Evolutionary conservation across 768 basidiomycete genomes (phyloP).

Genomic region (Dentipellis fragilis): DNA sequence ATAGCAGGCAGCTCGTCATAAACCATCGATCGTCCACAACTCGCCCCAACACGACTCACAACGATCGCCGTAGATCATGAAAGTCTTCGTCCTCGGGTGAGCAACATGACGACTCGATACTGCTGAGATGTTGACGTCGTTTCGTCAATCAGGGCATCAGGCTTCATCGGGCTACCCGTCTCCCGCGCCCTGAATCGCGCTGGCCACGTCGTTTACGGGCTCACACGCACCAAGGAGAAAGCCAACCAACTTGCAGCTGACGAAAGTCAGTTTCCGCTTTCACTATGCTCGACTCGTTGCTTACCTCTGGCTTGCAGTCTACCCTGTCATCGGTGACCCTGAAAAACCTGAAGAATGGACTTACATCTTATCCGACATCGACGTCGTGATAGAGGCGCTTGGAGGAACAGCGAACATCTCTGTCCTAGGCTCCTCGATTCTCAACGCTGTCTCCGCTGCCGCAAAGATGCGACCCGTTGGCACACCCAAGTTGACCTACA

Average conservation of each 20-base stretch:
- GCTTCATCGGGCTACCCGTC: slow-evolving; percentile 33
- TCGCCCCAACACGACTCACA: too few species aligned
- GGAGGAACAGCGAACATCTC: slow-evolving; percentile 14
- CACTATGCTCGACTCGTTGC: slow-evolving; percentile 6
- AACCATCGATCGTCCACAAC: too few species aligned
- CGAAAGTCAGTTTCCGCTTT: slow-evolving; percentile 28
- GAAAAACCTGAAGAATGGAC: slow-evolving; percentile 7
- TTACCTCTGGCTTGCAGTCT: not conserved
- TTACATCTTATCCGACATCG: slow-evolving; percentile 20
- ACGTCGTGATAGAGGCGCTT: slow-evolving; percentile 26
- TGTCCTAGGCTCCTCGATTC: slow-evolving; percentile 16
- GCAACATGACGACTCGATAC: not conserved
- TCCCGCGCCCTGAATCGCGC: slow-evolving; percentile 34
- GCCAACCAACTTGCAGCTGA: slow-evolving; percentile 25
- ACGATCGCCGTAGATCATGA: not conserved
- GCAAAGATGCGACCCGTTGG: slow-evolving; percentile 19
- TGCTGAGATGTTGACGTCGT: not conserved
- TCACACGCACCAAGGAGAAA: slow-evolving; percentile 28
- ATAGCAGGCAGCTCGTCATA: too few species aligned
- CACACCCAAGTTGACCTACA: slow-evolving; percentile 31
- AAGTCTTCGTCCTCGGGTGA: not conserved
- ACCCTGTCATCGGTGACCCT: not conserved
- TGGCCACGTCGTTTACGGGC: slow-evolving; percentile 36
- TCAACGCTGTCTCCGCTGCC: slow-evolving; percentile 18
- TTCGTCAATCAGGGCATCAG: slow-evolving; percentile 25